Conservation (phyloP, 2,329 filamentous ascomycete species). For the Penicillium sp. region DNA sequence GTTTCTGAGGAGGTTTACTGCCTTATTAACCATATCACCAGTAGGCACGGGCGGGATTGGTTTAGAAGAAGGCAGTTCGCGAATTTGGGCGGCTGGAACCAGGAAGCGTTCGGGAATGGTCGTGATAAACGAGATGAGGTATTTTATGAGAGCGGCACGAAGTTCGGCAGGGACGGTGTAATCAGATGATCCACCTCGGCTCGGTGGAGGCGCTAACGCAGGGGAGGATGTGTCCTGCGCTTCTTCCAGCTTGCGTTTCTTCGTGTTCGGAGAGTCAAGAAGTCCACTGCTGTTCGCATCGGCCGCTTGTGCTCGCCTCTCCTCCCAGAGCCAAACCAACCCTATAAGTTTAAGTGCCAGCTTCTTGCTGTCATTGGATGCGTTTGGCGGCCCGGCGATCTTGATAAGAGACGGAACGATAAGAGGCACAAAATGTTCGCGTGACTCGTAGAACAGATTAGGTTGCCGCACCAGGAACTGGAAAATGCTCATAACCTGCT, state of each 20-base stretch:
- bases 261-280: constrained; percentile 70
- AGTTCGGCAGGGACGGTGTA: constrained; percentile 68
- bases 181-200: constrained; percentile 57
- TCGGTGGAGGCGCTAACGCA: constrained; percentile 44
- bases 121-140: constrained; percentile 92
- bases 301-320: constrained; percentile 68
- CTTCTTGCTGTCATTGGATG: constrained; percentile 88
- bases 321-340: constrained; percentile 90
- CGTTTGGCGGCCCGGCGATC: constrained; percentile 74
- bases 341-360: constrained; percentile 87
- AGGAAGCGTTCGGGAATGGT: constrained; percentile 83
- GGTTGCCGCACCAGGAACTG: constrained; percentile 93
- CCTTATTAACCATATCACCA: constrained; percentile 81
- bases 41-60: constrained; percentile 55
- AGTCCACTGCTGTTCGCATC: constrained; percentile 30
- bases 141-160: constrained; percentile 84
- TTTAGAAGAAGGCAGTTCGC: constrained; percentile 53
- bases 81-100: constrained; percentile 68
- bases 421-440: constrained; percentile 84
- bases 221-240: constrained; percentile 53
- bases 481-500: constrained; percentile 96
- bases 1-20: constrained; percentile 77
- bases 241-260: constrained; percentile 76
- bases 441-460: constrained; percentile 89
- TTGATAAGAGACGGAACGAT: constrained; percentile 89